Percentiles rank a stretch among this genome's conserved stretches.
These are phyloP conservation scores for Physcomitrellopsis africana DNA, from an alignment of 225 moss, liverwort and hornwort genomes.

Conservation along the genomic window DNA sequence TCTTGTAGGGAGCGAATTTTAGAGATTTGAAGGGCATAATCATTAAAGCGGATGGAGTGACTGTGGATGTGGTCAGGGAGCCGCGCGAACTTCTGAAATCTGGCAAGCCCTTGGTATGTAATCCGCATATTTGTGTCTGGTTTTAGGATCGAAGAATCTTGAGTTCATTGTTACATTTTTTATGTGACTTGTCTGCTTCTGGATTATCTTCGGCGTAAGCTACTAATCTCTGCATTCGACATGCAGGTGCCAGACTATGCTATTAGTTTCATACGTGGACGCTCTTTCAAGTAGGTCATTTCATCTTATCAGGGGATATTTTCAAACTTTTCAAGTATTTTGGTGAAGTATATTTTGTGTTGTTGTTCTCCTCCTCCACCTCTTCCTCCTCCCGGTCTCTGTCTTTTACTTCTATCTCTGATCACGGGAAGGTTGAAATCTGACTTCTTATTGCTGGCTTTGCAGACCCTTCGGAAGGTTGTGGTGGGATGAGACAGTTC, in stretches of 20 bases:
- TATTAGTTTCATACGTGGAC: slow-evolving; percentile 75
- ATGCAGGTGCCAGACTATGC: slow-evolving; percentile 97
- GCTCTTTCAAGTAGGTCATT: slow-evolving; percentile 82
- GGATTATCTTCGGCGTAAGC: background rate
- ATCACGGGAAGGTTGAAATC: background rate
- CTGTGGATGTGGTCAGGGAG: slow-evolving; percentile 81
- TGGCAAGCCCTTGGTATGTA: slow-evolving; percentile 89
- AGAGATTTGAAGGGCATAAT: slow-evolving; percentile 83
- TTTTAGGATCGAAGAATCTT: background rate
- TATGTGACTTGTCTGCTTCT: background rate
- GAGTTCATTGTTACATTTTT: background rate
- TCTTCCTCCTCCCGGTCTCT: background rate
- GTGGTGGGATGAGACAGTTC: slow-evolving; percentile 99
- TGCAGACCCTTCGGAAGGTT: slow-evolving; percentile 92
- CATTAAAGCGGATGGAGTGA: slow-evolving; percentile 72
- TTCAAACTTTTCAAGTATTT: background rate
- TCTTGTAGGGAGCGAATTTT: slow-evolving; percentile 87
- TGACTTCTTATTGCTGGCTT: background rate
- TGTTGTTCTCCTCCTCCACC: too few relatives aligned
- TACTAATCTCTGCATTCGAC: slow-evolving; percentile 2
- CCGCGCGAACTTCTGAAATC: slow-evolving; percentile 74
- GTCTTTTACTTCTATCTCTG: background rate
- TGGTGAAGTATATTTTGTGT: too few relatives aligned
- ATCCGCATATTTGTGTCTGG: background rate
- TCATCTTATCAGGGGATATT: background rate